These are phyloP conservation scores for Pseudopediastrum boryanum DNA, from an alignment of 139 green algal genomes.

Conservation along the genomic window DNA sequence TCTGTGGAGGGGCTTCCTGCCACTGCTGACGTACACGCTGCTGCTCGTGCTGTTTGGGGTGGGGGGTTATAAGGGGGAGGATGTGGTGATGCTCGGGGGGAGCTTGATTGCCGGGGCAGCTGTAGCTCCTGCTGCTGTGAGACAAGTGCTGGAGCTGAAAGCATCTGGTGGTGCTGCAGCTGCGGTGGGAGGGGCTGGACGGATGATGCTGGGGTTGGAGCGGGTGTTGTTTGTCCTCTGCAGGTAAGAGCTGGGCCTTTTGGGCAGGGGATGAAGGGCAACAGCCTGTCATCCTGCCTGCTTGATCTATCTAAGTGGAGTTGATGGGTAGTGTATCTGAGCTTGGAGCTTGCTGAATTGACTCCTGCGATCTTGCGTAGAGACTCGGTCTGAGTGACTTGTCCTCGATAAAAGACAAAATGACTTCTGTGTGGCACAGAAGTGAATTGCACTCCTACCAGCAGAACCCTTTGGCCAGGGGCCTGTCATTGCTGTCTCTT, in stretches of 20 bases:
- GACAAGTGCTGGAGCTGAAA: background rate
- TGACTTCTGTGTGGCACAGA: too few species aligned
- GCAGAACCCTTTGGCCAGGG: too few species aligned
- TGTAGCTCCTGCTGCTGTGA: slow-evolving; percentile 1
- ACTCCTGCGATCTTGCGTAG: too few species aligned
- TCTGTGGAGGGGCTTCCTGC: background rate
- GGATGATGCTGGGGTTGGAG: slow-evolving; percentile 10
- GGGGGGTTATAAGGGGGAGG: slow-evolving; percentile 63
- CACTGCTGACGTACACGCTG: slow-evolving; percentile 73
- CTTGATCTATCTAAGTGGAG: background rate
- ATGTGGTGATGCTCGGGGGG: slow-evolving; percentile 9
- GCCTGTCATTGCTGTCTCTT: too few species aligned
- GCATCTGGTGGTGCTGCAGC: background rate
- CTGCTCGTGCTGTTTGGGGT: slow-evolving; percentile 71
- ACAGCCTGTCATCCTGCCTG: background rate
- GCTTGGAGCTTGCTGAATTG: too few species aligned
- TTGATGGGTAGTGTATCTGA: too few species aligned
- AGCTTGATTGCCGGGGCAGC: slow-evolving; percentile 16
- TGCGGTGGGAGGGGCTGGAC: background rate
- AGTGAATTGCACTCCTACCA: too few species aligned
- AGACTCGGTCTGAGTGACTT: too few species aligned
- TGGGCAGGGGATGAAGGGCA: background rate
- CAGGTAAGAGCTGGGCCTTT: slow-evolving; percentile 2
- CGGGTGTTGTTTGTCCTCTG: background rate
- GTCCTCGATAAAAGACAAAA: too few species aligned